These are phyloP conservation scores for Rhizopus delemar DNA, from an alignment of 371 early-diverging fungal species.

Conservation along the genomic window DNA sequence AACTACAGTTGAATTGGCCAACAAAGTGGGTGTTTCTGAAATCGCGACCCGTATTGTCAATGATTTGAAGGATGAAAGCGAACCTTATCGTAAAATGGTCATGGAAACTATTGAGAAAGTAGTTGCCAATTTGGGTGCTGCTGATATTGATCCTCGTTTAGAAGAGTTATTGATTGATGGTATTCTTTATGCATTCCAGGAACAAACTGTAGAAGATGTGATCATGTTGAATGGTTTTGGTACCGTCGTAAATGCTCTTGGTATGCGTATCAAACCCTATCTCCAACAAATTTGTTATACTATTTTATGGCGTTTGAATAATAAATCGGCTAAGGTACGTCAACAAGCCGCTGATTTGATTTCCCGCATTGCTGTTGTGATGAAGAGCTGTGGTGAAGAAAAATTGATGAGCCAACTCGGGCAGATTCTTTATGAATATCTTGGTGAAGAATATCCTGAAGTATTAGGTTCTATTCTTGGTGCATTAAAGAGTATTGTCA, in stretches of 20 bases:
- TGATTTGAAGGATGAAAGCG: slow-evolving; percentile 94
- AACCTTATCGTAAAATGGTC: slow-evolving; percentile 94
- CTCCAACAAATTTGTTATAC: slow-evolving; percentile 91
- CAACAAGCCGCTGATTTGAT: slow-evolving; percentile 97
- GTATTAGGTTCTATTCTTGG: slow-evolving; percentile 93
- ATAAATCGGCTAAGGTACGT: slow-evolving; percentile 93
- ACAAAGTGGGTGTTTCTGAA: slow-evolving; percentile 90
- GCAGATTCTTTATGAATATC: slow-evolving; percentile 91
- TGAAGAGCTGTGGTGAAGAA: slow-evolving; percentile 94
- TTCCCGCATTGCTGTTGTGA: slow-evolving; percentile 89
- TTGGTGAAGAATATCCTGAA: slow-evolving; percentile 98
- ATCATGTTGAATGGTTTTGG: slow-evolving; percentile 96
- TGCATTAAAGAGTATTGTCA: slow-evolving; percentile 90
- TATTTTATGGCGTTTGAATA: slow-evolving; percentile 95
- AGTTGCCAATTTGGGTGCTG: slow-evolving; percentile 76
- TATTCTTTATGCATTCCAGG: slow-evolving; percentile 95
- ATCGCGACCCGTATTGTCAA: slow-evolving; percentile 84
- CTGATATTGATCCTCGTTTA: slow-evolving; percentile 88
- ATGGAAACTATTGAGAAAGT: slow-evolving; percentile 94
- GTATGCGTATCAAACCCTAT: slow-evolving; percentile 88
- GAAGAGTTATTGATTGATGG: slow-evolving; percentile 95
- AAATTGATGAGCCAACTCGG: slow-evolving; percentile 91
- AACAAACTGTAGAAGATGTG: slow-evolving; percentile 88
- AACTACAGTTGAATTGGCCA: slow-evolving; percentile 93
- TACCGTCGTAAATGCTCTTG: slow-evolving; percentile 89